Percentiles rank a stretch among this genome's conserved stretches.
Conservation (phyloP, 495 filamentous ascomycete genomes). For the Lineolata rhizophorae region DNA sequence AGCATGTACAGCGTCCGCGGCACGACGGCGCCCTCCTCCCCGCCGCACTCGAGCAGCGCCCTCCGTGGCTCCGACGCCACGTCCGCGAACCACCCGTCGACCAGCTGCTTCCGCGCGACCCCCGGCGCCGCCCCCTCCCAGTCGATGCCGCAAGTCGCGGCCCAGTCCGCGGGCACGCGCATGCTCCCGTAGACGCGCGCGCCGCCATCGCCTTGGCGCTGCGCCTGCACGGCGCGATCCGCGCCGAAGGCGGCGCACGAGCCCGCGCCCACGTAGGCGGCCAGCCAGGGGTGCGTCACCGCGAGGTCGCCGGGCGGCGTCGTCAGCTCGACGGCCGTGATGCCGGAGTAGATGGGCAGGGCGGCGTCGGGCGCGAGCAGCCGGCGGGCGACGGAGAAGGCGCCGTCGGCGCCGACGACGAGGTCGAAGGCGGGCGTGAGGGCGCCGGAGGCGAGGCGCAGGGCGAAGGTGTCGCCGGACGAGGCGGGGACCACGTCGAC, state of each 20-base stretch:
- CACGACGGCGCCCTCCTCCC: slow-evolving; percentile 11
- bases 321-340: slow-evolving; percentile 9
- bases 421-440: slow-evolving; percentile 6
- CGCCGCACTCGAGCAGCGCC: not conserved
- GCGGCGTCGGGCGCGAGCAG: slow-evolving; percentile 6
- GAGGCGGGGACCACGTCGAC: too few relatives aligned
- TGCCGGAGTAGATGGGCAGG: slow-evolving; percentile 7
- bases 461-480: slow-evolving; percentile 12
- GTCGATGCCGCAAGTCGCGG: slow-evolving; percentile 13
- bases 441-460: slow-evolving; percentile 15
- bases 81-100: slow-evolving; percentile 14
- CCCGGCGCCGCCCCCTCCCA: slow-evolving; percentile 9
- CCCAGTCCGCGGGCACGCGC: slow-evolving; percentile 15
- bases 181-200: slow-evolving; percentile 19
- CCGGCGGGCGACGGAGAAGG: slow-evolving; percentile 9
- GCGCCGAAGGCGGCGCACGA: slow-evolving; percentile 10
- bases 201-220: slow-evolving; percentile 20
- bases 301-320: not conserved
- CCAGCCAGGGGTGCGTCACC: slow-evolving; percentile 3
- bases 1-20: slow-evolving; percentile 6
- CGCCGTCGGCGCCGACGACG: slow-evolving; percentile 11
- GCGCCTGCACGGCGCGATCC: slow-evolving; percentile 14
- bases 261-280: slow-evolving; percentile 5
- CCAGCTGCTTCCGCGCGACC: slow-evolving; percentile 12
- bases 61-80: slow-evolving; percentile 15